A percentile compares a stretch with the other conserved stretches of the same genome.
Conservation (phyloP, 1,139 yeast species). For the Debaryomyces psychrophilus region DNA sequence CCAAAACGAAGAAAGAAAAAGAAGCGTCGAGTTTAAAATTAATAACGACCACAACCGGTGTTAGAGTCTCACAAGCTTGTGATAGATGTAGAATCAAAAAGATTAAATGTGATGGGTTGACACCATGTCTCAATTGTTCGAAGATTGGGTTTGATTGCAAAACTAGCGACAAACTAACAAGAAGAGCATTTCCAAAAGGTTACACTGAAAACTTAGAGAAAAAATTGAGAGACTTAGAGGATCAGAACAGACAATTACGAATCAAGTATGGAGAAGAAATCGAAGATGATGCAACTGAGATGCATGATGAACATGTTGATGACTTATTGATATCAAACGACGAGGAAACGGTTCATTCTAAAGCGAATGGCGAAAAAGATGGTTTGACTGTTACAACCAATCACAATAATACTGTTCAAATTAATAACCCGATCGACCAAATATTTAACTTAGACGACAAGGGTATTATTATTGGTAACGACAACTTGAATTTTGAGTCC, state of each 20-base stretch:
- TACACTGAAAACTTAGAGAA: conserved; percentile 74
- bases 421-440: conserved; percentile 53
- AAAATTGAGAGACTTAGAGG: conserved; percentile 61
- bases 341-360: background rate
- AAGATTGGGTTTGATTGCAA: conserved; percentile 68
- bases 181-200: conserved; percentile 76
- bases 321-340: background rate
- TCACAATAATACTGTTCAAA: conserved; percentile 29
- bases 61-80: conserved; percentile 74
- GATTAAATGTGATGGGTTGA: conserved; percentile 73
- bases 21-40: conserved; percentile 37
- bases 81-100: conserved; percentile 78
- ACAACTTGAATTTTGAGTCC: conserved; percentile 51
- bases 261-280: conserved; percentile 17
- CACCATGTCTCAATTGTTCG: conserved; percentile 70
- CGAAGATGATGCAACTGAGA: conserved; percentile 1
- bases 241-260: conserved; percentile 51
- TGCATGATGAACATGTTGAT: background rate
- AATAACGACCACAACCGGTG: conserved; percentile 44
- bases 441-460: conserved; percentile 49
- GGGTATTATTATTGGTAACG: conserved; percentile 53
- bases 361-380: background rate
- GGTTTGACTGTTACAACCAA: conserved; percentile 10
- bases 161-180: conserved; percentile 69
- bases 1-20: conserved; percentile 17